A percentile compares a stretch with the other conserved stretches of the same genome.
These are phyloP conservation scores for Cystobasidium sp. DNA, from an alignment of 1,284 basidiomycete species.

Conservation along the genomic window DNA sequence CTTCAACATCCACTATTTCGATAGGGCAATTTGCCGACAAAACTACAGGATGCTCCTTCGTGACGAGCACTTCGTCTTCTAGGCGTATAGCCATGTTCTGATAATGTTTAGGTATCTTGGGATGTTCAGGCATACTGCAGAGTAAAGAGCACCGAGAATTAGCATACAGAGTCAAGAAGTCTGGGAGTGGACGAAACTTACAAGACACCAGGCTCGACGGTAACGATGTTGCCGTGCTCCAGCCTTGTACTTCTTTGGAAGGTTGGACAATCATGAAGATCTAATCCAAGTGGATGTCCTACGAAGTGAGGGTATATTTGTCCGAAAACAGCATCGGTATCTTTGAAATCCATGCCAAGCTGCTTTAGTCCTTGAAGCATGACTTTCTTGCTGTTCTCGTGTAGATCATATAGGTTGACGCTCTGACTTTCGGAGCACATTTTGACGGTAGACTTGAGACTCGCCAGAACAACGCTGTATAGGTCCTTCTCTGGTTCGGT, in stretches of 20 bases:
- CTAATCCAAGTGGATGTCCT: slow-evolving; percentile 70
- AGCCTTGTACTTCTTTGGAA: slow-evolving; percentile 61
- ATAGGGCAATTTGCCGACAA: slow-evolving; percentile 81
- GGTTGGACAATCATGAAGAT: slow-evolving; percentile 61
- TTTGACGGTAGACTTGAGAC: slow-evolving; percentile 70
- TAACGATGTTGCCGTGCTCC: slow-evolving; percentile 82
- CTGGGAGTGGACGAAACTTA: slow-evolving; percentile 34
- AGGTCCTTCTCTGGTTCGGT: slow-evolving; percentile 80
- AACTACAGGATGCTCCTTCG: slow-evolving; percentile 69
- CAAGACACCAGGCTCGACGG: slow-evolving; percentile 61
- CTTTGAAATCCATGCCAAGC: slow-evolving; percentile 74
- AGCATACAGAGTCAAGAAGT: slow-evolving; percentile 34
- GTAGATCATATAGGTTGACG: slow-evolving; percentile 75
- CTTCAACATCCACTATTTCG: slow-evolving; percentile 87
- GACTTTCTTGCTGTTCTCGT: slow-evolving; percentile 72
- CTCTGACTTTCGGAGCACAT: slow-evolving; percentile 66
- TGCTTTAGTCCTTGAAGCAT: slow-evolving; percentile 75
- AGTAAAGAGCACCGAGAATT: no score
- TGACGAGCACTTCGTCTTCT: slow-evolving; percentile 87
- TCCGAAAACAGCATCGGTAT: slow-evolving; percentile 70
- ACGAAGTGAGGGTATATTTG: slow-evolving; percentile 84
- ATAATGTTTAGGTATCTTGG: slow-evolving; percentile 79
- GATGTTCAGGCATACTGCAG: slow-evolving; percentile 81
- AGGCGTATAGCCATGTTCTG: slow-evolving; percentile 88
- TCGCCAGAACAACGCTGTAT: slow-evolving; percentile 79